Base-by-base conservation (phyloP, 2,329 filamentous ascomycete genomes). In the Talaromyces marneffei region DNA sequence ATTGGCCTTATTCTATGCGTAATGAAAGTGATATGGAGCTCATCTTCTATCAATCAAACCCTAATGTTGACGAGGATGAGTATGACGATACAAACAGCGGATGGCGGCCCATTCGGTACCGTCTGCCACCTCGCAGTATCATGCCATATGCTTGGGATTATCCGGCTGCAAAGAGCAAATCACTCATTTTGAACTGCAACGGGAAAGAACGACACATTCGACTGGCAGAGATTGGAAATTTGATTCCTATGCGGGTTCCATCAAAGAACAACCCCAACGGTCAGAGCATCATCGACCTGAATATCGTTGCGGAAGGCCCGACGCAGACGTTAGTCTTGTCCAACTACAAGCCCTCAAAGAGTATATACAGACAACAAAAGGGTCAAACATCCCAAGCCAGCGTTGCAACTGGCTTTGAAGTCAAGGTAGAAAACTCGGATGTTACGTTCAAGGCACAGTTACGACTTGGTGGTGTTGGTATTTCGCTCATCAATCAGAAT, bases 111-210 rank as follows among this genome's bases (percentile, higher is more conserved):
- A 91, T 99, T 64, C 84, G 91, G 58, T 99, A 99, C 76, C 88
- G 93, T 33, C 81, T 99, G 31, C 95, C 95, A 2, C 87, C 93
- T 12, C 84, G 94, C 63, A 97, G 93, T 75, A 97, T 99, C 75
- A 99, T 99, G 94, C 94, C 95, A 0, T 99, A 99, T 70, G 93
- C 94, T 1, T 99, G 94, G 94, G 95, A 99, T 72, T 99, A 96
- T 76, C 95, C 94, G 1, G 93, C 94, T 1, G 92, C 92, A n/a
- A 97, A 96, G 77, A 89, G 91, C 77, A 96, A 94, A 70, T 94
- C 97, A 72, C 85, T 99, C 40, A 86, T 97, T 55, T 86, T 99
- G 71, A 87, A 82, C 58, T 88, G 88, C 7, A 86, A 88, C 69
- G 87, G 87, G 64, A 91, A 88, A 70, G 92, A 97, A 72, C 84